Evolutionary conservation across 1,284 basidiomycete species (phyloP), one percentile per base, ranked within the genome.

Genomic region (Tylopilus sp.): DNA sequence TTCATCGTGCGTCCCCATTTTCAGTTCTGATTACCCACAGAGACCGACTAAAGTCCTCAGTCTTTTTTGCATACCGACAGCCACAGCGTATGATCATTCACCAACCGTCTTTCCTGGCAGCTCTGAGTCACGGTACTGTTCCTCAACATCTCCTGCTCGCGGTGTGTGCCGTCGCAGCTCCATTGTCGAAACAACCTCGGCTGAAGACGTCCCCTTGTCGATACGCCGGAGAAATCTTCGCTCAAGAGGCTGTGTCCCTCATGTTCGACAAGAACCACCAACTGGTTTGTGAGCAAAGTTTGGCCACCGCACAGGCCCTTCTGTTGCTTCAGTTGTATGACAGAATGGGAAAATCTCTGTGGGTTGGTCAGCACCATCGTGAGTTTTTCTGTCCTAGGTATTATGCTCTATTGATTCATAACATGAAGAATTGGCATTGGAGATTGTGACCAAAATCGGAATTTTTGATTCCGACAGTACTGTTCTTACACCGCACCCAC

Each of bases 1-100:
- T 87, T 28, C 86, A 86, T 66, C 73, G 88, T 88, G 67, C 65
- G 86, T 74, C 29, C 43, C 33, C 22, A 3, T 22, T 22, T 4
- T 20, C 22, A 36, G 44, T 48, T 25, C 33, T 37, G 52, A 47
- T 28, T 51, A 15, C 42, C 31, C 49, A 35, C 32, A 42, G 29
- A 42, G 26, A 26, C 48, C 61, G 24, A 66, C 17, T 24, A 3
- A 25, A 46, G 20, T 17, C 24, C 32, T 31, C 62, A 91, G 88
- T 91, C 13, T 91, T 91, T 69, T 91, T 91, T 67, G 79, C 88
- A 24, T 88, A 88, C 67, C 85, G 84, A 61, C 86, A 90, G 64
- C 88, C 89, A 11, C 81, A 83, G 54, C 80, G 85, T 37, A 77
- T 84, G 61, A 78, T 90, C 58, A 79, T 91, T 42, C 88, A 91